Conservation (phyloP, 2,329 filamentous ascomycete species). For the Diatrype stigma region DNA sequence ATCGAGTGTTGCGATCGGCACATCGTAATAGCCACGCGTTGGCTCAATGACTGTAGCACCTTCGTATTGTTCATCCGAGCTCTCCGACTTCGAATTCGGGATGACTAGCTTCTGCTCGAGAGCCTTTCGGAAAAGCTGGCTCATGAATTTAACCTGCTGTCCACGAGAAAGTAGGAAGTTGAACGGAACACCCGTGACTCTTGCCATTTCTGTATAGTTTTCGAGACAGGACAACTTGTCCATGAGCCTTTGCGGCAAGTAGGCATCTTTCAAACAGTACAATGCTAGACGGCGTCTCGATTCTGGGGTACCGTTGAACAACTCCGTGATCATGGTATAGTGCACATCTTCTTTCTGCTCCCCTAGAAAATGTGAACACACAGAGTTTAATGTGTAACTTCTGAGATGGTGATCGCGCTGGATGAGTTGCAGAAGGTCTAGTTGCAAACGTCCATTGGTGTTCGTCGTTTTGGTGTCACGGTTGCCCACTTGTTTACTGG, state of each 20-base stretch:
- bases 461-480: slow-evolving; percentile 93
- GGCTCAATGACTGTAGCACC: slow-evolving; percentile 98
- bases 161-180: slow-evolving; percentile 88
- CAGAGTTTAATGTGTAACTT: slow-evolving; percentile 96
- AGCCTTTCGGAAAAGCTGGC: slow-evolving; percentile 93
- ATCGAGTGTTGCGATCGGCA: slow-evolving; percentile 94
- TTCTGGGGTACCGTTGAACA: slow-evolving; percentile 94
- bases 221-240: slow-evolving; percentile 98
- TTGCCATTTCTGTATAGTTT: slow-evolving; percentile 99
- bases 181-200: slow-evolving; percentile 97
- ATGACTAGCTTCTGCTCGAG: slow-evolving; percentile 91
- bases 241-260: slow-evolving; percentile 88
- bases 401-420: slow-evolving; percentile 92
- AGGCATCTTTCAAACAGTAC: slow-evolving; percentile 97
- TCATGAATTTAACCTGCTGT: slow-evolving; percentile 97
- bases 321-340: slow-evolving; percentile 97
- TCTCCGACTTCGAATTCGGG: slow-evolving; percentile 72
- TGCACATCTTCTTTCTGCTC: slow-evolving; percentile 99
- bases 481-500: slow-evolving; percentile 97
- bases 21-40: slow-evolving; percentile 86
- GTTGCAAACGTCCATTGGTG: slow-evolving; percentile 86
- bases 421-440: slow-evolving; percentile 90
- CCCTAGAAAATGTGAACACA: slow-evolving; percentile 88
- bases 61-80: slow-evolving; percentile 85
- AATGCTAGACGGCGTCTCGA: slow-evolving; percentile 85